Percentiles rank a stretch among this genome's conserved stretches.
Evolutionary conservation across 202 grass and related monocot genomes (phyloP).

Genomic region (Setaria viridis): DNA sequence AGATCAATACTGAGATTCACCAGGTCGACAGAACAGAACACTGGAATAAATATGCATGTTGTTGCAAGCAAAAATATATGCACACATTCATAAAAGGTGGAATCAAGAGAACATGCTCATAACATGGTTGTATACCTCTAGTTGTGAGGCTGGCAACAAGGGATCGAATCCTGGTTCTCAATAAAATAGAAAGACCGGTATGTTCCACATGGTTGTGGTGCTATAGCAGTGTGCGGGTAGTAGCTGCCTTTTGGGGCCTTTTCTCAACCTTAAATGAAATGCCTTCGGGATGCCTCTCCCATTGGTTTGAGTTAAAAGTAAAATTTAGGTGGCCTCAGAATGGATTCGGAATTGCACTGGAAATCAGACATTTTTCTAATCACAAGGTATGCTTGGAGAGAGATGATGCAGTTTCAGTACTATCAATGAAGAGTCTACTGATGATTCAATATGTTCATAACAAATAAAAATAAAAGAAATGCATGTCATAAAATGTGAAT

Average conservation of each 20-base stretch:
- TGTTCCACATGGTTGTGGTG: too few relatives aligned
- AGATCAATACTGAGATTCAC: not conserved
- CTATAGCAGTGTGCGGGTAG: too few relatives aligned
- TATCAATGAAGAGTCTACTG: conserved; percentile 4
- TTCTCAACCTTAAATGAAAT: too few relatives aligned
- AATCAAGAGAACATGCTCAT: not conserved
- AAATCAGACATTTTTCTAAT: not conserved
- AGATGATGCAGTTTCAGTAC: not conserved
- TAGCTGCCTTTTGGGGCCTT: too few relatives aligned
- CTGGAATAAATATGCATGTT: not conserved
- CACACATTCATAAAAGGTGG: not conserved
- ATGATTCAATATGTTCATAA: conserved; percentile 6
- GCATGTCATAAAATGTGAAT: not conserved
- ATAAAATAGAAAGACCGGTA: not conserved
- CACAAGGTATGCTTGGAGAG: not conserved
- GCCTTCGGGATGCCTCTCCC: too few relatives aligned
- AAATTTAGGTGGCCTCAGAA: not conserved
- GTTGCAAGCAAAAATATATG: conserved; percentile 34
- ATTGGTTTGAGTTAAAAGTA: too few relatives aligned
- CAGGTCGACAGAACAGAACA: conserved; percentile 2
- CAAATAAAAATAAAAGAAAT: not conserved
- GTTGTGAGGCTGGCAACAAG: not conserved
- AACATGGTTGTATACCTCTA: not conserved
- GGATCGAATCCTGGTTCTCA: not conserved
- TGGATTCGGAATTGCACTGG: not conserved